Percentiles rank a stretch among this genome's conserved stretches.
Evolutionary conservation across 306 rosid genomes (phyloP).

Genomic region (Vigna hirtella): DNA sequence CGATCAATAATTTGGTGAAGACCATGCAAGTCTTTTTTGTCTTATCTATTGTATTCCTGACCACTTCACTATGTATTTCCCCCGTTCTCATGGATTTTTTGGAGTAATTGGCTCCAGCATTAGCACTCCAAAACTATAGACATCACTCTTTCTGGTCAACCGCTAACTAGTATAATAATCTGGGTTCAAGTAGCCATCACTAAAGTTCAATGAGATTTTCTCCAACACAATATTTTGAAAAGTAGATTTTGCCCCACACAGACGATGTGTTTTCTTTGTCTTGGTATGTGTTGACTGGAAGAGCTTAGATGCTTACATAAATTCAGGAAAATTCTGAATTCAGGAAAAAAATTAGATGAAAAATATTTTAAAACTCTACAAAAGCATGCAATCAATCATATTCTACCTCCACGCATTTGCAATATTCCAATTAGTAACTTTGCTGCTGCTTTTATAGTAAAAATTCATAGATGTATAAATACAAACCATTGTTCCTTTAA

Average conservation of each 20-base stretch:
- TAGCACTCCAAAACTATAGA: slow-evolving; percentile 70
- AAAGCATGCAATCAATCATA: background rate
- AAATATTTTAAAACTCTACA: background rate
- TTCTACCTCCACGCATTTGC: background rate
- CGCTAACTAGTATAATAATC: slow-evolving; percentile 40
- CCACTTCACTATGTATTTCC: slow-evolving; percentile 61
- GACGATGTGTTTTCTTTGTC: background rate
- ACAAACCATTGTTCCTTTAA: slow-evolving; percentile 75
- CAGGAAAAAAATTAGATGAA: background rate
- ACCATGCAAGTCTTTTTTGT: slow-evolving; percentile 46
- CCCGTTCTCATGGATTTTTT: slow-evolving; percentile 57
- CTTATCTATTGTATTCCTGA: slow-evolving; percentile 48
- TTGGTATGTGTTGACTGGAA: background rate
- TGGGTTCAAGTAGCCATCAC: slow-evolving; percentile 55
- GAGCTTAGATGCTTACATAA: background rate
- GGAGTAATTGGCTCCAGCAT: slow-evolving; percentile 67
- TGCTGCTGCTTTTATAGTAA: background rate
- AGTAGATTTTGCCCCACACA: slow-evolving; percentile 1
- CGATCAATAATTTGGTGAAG: slow-evolving; percentile 54
- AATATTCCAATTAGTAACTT: background rate
- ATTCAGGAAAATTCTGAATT: background rate
- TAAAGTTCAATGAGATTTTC: background rate
- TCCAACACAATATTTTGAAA: background rate
- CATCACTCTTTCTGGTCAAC: slow-evolving; percentile 65
- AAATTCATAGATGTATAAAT: background rate